Evolutionary conservation across 257 asterid species (phyloP).

Genomic region (Solanum bulbocastanum): DNA sequence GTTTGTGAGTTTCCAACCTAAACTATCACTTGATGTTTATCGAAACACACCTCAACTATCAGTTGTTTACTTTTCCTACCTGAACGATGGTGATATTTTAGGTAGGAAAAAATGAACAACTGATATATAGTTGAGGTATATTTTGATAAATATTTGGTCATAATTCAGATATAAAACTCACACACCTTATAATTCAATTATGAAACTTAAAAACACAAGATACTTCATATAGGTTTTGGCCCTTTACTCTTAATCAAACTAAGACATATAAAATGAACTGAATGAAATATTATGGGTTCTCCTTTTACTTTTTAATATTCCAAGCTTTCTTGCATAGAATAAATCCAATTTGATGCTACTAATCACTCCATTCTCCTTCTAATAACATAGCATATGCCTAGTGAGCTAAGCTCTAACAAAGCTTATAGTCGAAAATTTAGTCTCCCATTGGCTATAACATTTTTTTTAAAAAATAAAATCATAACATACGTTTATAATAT

Average conservation of each 20-base stretch:
- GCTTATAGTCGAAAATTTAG: not conserved
- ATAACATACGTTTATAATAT: not conserved
- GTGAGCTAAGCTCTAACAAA: not conserved
- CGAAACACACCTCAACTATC: not conserved
- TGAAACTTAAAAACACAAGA: not conserved
- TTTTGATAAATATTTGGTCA: not conserved
- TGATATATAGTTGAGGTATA: no score
- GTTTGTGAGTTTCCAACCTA: not conserved
- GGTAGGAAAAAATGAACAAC: not conserved
- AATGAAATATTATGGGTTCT: not conserved
- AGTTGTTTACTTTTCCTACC: not conserved
- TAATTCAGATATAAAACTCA: no score
- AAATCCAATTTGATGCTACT: not conserved
- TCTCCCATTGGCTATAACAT: not conserved
- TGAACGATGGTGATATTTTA: not conserved
- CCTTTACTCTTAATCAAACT: not conserved
- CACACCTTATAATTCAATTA: not conserved
- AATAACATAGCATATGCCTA: not conserved
- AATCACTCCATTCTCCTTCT: not conserved
- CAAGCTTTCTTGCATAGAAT: not conserved
- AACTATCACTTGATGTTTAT: not conserved
- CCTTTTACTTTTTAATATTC: not conserved
- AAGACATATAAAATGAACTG: not conserved
- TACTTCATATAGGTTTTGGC: no score
- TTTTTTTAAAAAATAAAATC: not conserved